Conservation (phyloP, 129 eudicot genomes). For the Chrysanthemum seticuspe region DNA sequence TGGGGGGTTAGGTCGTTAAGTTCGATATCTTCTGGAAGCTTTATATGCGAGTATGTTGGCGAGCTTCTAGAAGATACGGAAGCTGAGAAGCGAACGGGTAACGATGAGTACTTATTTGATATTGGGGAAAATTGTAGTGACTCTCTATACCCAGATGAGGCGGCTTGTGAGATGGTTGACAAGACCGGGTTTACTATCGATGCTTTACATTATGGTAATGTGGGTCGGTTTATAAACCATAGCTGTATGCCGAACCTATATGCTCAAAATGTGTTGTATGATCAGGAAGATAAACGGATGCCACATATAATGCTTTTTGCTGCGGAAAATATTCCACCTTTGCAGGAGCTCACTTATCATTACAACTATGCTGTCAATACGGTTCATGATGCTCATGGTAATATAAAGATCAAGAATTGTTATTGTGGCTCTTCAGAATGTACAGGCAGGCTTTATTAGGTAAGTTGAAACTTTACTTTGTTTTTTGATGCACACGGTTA, state of each 20-base stretch:
- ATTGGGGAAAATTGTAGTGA: conserved; percentile 77
- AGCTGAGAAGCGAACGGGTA: conserved; percentile 75
- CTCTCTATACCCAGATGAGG: conserved; percentile 27
- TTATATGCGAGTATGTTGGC: conserved; percentile 86
- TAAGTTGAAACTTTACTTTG: not conserved
- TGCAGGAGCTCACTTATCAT: conserved; percentile 83
- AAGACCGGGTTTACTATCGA: conserved; percentile 72
- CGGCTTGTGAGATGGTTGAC: conserved; percentile 30
- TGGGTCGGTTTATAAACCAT: conserved; percentile 89
- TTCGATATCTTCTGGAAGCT: conserved; percentile 82
- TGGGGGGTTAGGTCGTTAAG: conserved; percentile 91
- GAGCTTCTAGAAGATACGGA: conserved; percentile 88
- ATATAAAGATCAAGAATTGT: conserved; percentile 74
- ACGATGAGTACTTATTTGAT: conserved; percentile 86
- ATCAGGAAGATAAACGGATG: conserved; percentile 69
- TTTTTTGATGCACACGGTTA: not conserved
- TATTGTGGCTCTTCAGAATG: conserved; percentile 85
- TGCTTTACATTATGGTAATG: conserved; percentile 65
- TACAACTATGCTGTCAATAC: conserved; percentile 72
- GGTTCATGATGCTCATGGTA: conserved; percentile 66
- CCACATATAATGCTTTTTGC: conserved; percentile 98
- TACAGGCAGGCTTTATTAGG: conserved; percentile 80
- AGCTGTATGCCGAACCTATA: conserved; percentile 94
- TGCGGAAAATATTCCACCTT: conserved; percentile 82
- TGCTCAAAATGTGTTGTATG: conserved; percentile 84